These are phyloP conservation scores for Craterostigma plantagineum DNA, from an alignment of 257 asterid genomes.

Conservation along the genomic window DNA sequence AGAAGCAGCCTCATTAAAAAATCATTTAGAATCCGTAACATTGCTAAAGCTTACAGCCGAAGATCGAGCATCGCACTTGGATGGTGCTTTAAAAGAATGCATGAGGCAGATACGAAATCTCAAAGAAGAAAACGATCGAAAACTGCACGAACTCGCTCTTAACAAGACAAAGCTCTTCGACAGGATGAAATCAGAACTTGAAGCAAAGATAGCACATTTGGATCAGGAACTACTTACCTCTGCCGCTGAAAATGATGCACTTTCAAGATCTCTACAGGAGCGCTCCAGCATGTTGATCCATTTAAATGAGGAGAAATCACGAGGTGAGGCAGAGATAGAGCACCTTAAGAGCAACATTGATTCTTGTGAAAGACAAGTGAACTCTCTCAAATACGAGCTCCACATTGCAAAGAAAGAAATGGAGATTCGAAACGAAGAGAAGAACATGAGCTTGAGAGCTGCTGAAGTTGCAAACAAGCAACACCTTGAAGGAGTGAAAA, in stretches of 20 bases:
- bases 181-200: conserved; percentile 65
- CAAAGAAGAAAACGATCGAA: conserved; percentile 78
- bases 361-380: conserved; percentile 58
- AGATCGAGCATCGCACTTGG: conserved; percentile 77
- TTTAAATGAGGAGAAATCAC: conserved; percentile 67
- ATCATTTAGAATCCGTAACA: conserved; percentile 83
- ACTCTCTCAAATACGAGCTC: conserved; percentile 67
- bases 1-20: conserved; percentile 74
- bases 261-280: conserved; percentile 83
- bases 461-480: conserved; percentile 92
- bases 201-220: conserved; percentile 37
- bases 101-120: conserved; percentile 76
- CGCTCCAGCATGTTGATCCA: conserved; percentile 74
- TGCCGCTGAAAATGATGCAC: conserved; percentile 73
- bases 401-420: conserved; percentile 69
- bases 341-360: conserved; percentile 41
- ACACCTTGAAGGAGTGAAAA: conserved; percentile 82
- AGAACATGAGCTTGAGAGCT: conserved; percentile 77
- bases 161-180: conserved; percentile 59
- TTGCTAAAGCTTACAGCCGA: conserved; percentile 87
- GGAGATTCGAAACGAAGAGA: conserved; percentile 92
- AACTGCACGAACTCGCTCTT: conserved; percentile 48
- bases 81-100: conserved; percentile 94
- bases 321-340: conserved; percentile 67
- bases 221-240: conserved; percentile 67